Conservation (phyloP, 2,329 filamentous ascomycete genomes). For the Phyllosticta citrichinensis region DNA sequence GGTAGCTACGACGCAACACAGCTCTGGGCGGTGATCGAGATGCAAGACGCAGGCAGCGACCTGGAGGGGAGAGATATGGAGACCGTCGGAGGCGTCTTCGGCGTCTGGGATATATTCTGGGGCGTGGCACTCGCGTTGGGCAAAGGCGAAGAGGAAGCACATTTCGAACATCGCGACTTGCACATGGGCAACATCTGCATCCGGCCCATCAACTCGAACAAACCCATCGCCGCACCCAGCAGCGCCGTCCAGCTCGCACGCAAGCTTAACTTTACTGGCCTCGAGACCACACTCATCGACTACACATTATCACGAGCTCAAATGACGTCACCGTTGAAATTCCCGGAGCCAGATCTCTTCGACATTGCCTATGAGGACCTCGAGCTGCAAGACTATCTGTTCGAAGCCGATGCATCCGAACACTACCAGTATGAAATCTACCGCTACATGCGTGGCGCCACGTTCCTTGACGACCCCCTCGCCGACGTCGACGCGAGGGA, state of each 20-base stretch:
- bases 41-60: slow-evolving; percentile 55
- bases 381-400: slow-evolving; percentile 33
- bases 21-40: slow-evolving; percentile 55
- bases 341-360: slow-evolving; percentile 8
- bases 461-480: slow-evolving; percentile 37
- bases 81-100: slow-evolving; percentile 30
- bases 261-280: slow-evolving; percentile 42
- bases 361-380: slow-evolving; percentile 38
- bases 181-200: slow-evolving; percentile 60
- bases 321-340: slow-evolving; percentile 21
- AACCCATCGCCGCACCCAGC: slow-evolving; percentile 19
- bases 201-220: slow-evolving; percentile 15
- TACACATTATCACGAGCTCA: slow-evolving; percentile 57
- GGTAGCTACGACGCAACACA: slow-evolving; percentile 44
- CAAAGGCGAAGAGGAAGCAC: slow-evolving; percentile 48
- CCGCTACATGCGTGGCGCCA: slow-evolving; percentile 39
- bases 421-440: slow-evolving; percentile 50
- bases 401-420: slow-evolving; percentile 35
- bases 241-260: slow-evolving; percentile 19
- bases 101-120: slow-evolving; percentile 57
- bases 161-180: slow-evolving; percentile 57
- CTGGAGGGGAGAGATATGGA: slow-evolving; percentile 22
- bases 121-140: slow-evolving; percentile 51
- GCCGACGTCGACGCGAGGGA: slow-evolving; percentile 20
- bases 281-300: slow-evolving; percentile 57